Evolutionary conservation across 805 yeast genomes (phyloP), one percentile per base, ranked within the genome.

Genomic region (Wickerhamomyces chaumierensis): DNA sequence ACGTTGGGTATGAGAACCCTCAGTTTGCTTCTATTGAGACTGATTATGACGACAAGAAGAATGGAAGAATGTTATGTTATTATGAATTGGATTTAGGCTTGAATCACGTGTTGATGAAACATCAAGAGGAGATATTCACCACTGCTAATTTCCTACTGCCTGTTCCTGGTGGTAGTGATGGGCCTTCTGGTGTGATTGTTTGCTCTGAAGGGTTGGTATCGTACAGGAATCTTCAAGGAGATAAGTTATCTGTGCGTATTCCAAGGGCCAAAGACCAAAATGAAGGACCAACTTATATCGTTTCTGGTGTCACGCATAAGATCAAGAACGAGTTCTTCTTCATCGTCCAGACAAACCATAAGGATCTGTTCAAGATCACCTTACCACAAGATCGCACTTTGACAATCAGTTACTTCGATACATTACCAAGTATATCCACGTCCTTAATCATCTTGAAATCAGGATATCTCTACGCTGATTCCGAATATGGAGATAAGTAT

Each of bases 51-150:
- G 62, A 59, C 1, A 40, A 2, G 34, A 48, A 14, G 47, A 50
- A 34, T 41, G 52, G 51, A 41, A 66, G 60, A 36, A 46, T 51
- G 21, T 61, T 90, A 38, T 70, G 74, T 3, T 81, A 73, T 53
- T 90, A 90, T 59, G 90, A 85, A 51, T 60, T 88, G 19, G 96
- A 92, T 55, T 68, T 84, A 32, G 96, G 96, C 1, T 62, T 90
- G 35, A 88, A 88, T 51, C 82, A 81, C 53, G 71, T 88, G 2
- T 66, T 81, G 1, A 71, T 69, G 40, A 67, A 66, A 46, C 67
- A 59, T 58, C 52, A 69, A n/a, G 68, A 56, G 33, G 53, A 43
- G 7, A 57, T 75, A 2, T 51, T 58, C 1, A 46, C 46, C 18
- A 42, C 67, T 1, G 62, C 88, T 1, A 73, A 67, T 43, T 62